Base-by-base conservation (phyloP, 805 yeast species). In the Spathaspora gorwiae region DNA sequence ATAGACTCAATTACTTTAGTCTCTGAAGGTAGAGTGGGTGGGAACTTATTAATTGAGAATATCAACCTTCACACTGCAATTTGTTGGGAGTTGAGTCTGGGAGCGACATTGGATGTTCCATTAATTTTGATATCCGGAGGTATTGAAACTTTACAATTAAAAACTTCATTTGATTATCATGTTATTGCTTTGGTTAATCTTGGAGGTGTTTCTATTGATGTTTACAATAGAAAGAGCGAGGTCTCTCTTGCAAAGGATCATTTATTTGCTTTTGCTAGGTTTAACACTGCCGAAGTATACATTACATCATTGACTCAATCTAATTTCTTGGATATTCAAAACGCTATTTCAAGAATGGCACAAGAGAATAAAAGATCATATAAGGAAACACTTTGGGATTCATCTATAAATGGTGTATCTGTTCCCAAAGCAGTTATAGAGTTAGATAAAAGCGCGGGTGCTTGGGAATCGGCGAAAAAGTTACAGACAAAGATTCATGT, bases 291-390 rank as follows among this genome's bases (percentile, higher is more conserved):
- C 12, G 79, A 79, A 46, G 56, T 87, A 2, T 88, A 78, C 55
- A 69, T 85, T 48, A 90, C 98, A 0, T 89, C 96, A 0, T 72
- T 94, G 56, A 84, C 95, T 0, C 94, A 94, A 0, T 83, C 96
- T 0, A 89, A 86, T 55, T 69, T 88, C 29, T 73, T 84, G 51
- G 97, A 90, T 61, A 83, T 94, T 38, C 77, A 79, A 55, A 81
- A 82, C 45, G 81, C 94, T 1, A 66, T 87, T 14, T 62, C 76
- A 42, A 72, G 96, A 53, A 82, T 90, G 70, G 72, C 80, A 34
- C 86, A 83, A 53, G 96, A 88, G 50, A 84, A 80, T 52, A 75
- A 74, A 50, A 71, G 78, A 2, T 84, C 94, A 0, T 90, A 90
- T 58, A 78, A 75, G 38, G 95, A 89, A 51, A 88, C 87, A 3